Evolutionary conservation across 768 basidiomycete species (phyloP), one percentile per base, ranked within the genome.

Genomic region (Butyriboletus loyo): DNA sequence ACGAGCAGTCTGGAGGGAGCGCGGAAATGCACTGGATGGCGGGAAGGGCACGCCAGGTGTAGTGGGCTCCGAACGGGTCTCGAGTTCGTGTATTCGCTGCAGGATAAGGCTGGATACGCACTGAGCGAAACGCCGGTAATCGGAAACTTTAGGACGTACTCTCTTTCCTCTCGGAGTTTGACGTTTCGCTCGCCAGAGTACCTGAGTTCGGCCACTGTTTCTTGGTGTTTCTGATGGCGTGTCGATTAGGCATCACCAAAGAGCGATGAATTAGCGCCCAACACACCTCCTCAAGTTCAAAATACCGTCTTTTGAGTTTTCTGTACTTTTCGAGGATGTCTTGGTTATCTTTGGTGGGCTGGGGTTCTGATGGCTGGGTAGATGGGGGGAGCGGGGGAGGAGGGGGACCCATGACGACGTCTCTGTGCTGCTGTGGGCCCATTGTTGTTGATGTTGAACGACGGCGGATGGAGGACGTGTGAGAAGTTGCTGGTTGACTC

Each of bases 241-340:
- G 45, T 34, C 13, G 0, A 17, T 30, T 36, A 31, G 42, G 54
- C 11, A 14, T 24, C 24, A 8, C 9, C 1, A 3, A 2, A 17
- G 32, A 8, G 34, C 2, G 21, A 24, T 1, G 5, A 11, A 38
- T 46, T n/a, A 27, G 34, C 42, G 38, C 35, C 42, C 0, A 34
- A 72, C 82, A 60, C 49, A 88, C 87, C 80, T 88, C 82, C 60
- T 87, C 84, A 37, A 87, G 77, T 49, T 86, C 84, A 57, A 79
- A 78, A 65, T 80, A 85, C 36, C 81, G 80, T 38, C 82, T 71
- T 65, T 89, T 89, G 47, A 87, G 73, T 57, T 76, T 80, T 54
- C 71, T 73, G 67, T 86, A 85, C 68, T 86, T 87, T 71, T 86
- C 85, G 42, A 62, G 60, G 55, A 77, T 65, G 45, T 84, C 84